Percentiles rank a stretch among this genome's conserved stretches.
These are phyloP conservation scores for Terfezia claveryi DNA, from an alignment of 495 filamentous ascomycete species.

Conservation along the genomic window DNA sequence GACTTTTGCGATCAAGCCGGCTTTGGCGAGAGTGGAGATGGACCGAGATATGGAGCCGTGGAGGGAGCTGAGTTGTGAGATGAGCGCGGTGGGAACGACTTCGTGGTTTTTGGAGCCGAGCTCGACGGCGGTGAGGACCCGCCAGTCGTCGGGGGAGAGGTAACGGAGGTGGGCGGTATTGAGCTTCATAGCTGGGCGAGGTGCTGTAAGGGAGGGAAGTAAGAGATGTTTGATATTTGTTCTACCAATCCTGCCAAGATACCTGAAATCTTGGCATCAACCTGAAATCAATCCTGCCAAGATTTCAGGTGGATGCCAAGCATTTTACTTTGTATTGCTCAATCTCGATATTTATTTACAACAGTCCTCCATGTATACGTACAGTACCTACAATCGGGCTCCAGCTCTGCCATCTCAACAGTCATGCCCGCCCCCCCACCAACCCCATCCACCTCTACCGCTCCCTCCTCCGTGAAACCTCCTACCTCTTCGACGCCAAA, in stretches of 20 bases:
- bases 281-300: no score
- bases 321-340: no score
- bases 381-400: no score
- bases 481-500: background rate
- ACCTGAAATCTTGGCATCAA: no score
- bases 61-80: slow-evolving; percentile 59
- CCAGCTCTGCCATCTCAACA: no score
- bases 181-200: slow-evolving; percentile 53
- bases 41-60: slow-evolving; percentile 65
- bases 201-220: no score
- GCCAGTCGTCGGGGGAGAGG: slow-evolving; percentile 80
- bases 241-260: no score
- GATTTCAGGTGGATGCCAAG: no score
- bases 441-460: background rate
- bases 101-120: slow-evolving; percentile 90
- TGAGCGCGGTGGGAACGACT: slow-evolving; percentile 37
- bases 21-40: slow-evolving; percentile 80
- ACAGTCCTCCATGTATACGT: no score
- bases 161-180: slow-evolving; percentile 81
- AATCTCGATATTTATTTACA: no score
- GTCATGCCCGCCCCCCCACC: no score
- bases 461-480: background rate
- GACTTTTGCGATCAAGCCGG: slow-evolving; percentile 70
- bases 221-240: no score
- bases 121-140: slow-evolving; percentile 81